These are phyloP conservation scores for Backusella australiensis DNA, from an alignment of 192 early-diverging fungal genomes.

Conservation along the genomic window DNA sequence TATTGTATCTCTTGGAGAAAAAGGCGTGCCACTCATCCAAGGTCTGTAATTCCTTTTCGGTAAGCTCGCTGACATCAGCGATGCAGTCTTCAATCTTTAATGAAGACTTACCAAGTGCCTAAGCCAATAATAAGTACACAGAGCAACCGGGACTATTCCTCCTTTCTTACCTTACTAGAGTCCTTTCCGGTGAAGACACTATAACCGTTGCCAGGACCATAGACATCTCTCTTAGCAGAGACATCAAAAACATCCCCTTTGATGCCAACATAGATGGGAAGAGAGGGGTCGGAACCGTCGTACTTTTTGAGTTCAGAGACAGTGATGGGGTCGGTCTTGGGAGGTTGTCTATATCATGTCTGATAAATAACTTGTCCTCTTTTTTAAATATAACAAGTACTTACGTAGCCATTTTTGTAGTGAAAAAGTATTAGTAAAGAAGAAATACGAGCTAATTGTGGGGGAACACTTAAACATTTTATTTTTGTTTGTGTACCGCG, in stretches of 20 bases:
- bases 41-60: conserved; percentile 64
- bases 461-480: not conserved
- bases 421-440: not conserved
- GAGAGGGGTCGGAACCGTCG: conserved; percentile 55
- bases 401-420: not conserved
- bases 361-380: conserved; percentile 4
- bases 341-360: conserved; percentile 24
- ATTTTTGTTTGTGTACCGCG: conserved; percentile 1
- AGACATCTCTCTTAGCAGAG: conserved; percentile 56
- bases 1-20: conserved; percentile 69
- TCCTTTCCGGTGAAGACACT: conserved; percentile 81
- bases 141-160: not conserved
- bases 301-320: conserved; percentile 57
- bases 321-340: conserved; percentile 45
- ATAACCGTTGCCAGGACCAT: conserved; percentile 68
- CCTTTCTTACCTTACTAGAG: conserved; percentile 57
- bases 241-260: conserved; percentile 86
- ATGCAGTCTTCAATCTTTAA: conserved; percentile 69
- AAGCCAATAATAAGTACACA: not conserved
- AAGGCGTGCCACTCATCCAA: conserved; percentile 72
- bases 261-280: conserved; percentile 78
- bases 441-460: not conserved
- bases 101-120: conserved; percentile 68
- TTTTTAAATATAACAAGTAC: not conserved
- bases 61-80: conserved; percentile 65